Evolutionary conservation across 306 rosid genomes (phyloP).

Genomic region (Acacia melanoxylon): DNA sequence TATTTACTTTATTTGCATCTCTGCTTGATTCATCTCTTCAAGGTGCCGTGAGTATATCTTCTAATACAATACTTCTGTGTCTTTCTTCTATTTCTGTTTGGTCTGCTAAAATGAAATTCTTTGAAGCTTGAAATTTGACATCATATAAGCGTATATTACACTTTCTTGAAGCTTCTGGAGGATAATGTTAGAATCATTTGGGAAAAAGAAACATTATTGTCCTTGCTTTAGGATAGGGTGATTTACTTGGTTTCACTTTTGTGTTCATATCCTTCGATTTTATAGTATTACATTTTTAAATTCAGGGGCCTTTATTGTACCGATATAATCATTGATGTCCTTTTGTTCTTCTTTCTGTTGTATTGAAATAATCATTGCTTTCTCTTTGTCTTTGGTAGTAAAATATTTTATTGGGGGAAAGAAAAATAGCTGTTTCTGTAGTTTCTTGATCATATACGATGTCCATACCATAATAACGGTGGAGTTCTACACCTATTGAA

Average conservation of each 20-base stretch:
- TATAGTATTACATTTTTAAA: neutral
- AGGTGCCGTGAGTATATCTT: slow-evolving; percentile 52
- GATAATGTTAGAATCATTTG: slow-evolving; percentile 13
- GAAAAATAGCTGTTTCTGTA: neutral
- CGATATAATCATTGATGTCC: neutral
- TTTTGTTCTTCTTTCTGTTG: neutral
- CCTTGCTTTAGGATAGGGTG: neutral
- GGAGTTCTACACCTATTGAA: neutral
- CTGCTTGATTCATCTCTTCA: slow-evolving; percentile 81
- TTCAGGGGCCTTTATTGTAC: neutral
- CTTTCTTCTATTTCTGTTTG: slow-evolving; percentile 20
- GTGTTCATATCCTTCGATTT: neutral
- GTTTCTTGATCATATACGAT: slow-evolving; percentile 25
- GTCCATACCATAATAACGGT: slow-evolving; percentile 6
- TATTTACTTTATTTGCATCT: slow-evolving; percentile 70
- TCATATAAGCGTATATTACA: neutral
- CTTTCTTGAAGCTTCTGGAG: slow-evolving; percentile 13
- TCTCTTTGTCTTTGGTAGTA: neutral
- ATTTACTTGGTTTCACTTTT: neutral
- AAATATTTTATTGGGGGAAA: neutral
- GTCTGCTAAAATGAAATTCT: neutral
- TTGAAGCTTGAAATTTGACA: slow-evolving; percentile 28
- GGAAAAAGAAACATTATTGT: neutral
- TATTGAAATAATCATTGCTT: neutral
- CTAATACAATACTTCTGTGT: neutral